phyloP scores from a whole-genome alignment of 2,329 filamentous ascomycete species.

The Pyrenophora tritici-repentis region DNA sequence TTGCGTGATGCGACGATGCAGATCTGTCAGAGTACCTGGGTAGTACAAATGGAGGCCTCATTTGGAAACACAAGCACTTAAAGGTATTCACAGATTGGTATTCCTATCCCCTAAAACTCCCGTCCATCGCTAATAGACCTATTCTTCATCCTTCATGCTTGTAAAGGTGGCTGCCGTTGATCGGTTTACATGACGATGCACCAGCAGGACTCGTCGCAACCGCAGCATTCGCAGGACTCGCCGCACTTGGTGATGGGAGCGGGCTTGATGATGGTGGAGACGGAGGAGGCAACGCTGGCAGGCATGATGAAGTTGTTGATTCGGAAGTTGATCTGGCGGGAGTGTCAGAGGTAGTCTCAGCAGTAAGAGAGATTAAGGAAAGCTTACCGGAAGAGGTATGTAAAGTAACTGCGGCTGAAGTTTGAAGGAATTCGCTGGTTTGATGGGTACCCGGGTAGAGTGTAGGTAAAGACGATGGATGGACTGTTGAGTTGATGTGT shows the following conservation, averaged over 20 bases:
- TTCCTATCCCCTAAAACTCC: neutral
- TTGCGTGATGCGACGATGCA: neutral
- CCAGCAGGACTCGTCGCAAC: slow-evolving; percentile 45
- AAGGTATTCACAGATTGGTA: neutral
- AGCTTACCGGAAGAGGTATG: slow-evolving; percentile 1
- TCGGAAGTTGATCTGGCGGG: neutral
- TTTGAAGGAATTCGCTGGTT: neutral
- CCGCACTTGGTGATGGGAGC: slow-evolving; percentile 42
- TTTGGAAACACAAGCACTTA: neutral
- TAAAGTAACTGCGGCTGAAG: neutral
- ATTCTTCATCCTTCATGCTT: neutral
- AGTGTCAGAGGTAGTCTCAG: neutral
- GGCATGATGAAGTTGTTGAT: slow-evolving; percentile 33
- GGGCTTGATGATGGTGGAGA: slow-evolving; percentile 47
- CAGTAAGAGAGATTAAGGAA: neutral
- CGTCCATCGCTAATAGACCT: neutral
- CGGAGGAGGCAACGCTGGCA: slow-evolving; percentile 39
- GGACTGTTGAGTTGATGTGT: neutral
- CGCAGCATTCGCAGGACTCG: slow-evolving; percentile 47
- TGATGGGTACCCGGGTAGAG: neutral
- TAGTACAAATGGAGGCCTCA: neutral
- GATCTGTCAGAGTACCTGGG: neutral
- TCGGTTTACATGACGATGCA: slow-evolving; percentile 12
- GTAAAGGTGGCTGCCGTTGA: neutral
- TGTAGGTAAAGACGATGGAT: neutral